These are phyloP conservation scores for Suhomyces canberraensis DNA, from an alignment of 805 yeast genomes.

Conservation along the genomic window DNA sequence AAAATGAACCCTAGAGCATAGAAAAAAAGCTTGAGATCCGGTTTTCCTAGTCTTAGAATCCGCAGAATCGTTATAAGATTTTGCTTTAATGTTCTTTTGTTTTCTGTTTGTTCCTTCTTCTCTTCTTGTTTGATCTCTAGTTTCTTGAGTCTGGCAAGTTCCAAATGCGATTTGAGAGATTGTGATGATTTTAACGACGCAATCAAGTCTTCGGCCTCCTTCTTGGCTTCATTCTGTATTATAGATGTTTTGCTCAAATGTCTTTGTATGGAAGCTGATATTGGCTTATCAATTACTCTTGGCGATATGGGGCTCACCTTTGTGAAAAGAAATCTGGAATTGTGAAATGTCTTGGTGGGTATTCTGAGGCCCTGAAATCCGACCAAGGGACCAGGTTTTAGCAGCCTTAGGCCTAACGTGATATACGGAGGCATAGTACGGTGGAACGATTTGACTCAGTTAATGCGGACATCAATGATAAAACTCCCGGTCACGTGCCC, in stretches of 20 bases:
- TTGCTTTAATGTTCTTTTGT: constrained; percentile 27
- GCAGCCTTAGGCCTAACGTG: background rate
- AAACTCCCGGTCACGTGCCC: background rate
- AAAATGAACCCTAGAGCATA: constrained; percentile 40
- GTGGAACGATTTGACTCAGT: background rate
- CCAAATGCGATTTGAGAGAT: constrained; percentile 28
- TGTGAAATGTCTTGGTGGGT: background rate
- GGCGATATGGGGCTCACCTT: background rate
- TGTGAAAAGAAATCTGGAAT: background rate
- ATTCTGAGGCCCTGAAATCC: background rate
- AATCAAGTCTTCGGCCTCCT: constrained; percentile 1
- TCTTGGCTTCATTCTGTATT: background rate
- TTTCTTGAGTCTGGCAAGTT: constrained; percentile 22
- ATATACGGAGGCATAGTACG: background rate
- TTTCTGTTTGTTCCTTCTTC: constrained; percentile 19
- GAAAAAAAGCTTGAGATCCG: constrained; percentile 36
- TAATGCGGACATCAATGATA: background rate
- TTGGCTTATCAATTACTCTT: background rate
- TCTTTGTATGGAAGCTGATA: background rate
- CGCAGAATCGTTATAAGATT: constrained; percentile 37
- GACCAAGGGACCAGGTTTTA: background rate
- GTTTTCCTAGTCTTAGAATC: constrained; percentile 36
- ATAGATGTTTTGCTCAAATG: background rate
- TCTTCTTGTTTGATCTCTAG: constrained; percentile 29
- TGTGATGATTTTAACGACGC: constrained; percentile 5